Conservation (phyloP, 2,329 filamentous ascomycete genomes). For the Alternaria conjuncta region DNA sequence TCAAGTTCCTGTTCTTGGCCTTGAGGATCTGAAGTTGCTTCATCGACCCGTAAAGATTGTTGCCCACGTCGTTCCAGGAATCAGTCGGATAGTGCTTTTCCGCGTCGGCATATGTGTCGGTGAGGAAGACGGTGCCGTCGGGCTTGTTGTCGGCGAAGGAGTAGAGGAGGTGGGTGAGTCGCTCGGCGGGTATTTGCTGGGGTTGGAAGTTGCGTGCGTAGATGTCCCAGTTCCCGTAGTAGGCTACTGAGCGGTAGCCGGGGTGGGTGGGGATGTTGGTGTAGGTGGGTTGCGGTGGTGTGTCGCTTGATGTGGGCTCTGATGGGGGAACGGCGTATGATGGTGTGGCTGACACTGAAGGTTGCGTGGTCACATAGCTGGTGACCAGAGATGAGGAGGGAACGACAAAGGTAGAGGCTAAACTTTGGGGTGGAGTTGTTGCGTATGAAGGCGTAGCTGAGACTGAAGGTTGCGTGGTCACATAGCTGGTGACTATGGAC, state of each 20-base stretch:
- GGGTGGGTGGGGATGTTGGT: slow-evolving; percentile 2
- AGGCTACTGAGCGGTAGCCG: slow-evolving; percentile 58
- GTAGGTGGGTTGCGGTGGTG: background rate
- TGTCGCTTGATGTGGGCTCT: background rate
- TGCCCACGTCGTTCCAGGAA: slow-evolving; percentile 69
- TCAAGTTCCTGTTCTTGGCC: slow-evolving; percentile 76
- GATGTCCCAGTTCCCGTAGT: slow-evolving; percentile 83
- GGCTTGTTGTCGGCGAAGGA: slow-evolving; percentile 88
- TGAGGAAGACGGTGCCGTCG: slow-evolving; percentile 68
- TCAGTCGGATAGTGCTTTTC: slow-evolving; percentile 68
- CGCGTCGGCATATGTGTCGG: slow-evolving; percentile 40
- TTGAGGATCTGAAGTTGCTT: slow-evolving; percentile 81
- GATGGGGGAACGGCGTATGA: background rate
- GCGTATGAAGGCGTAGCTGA: background rate
- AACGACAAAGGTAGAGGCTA: background rate
- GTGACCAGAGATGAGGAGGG: background rate
- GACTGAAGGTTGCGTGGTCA: background rate
- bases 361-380: background rate
- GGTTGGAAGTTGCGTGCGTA: slow-evolving; percentile 87
- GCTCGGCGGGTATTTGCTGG: slow-evolving; percentile 78
- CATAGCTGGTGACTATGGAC: background rate
- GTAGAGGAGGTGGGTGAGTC: slow-evolving; percentile 88
- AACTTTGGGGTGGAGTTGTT: background rate
- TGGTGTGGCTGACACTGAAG: background rate
- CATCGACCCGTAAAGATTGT: slow-evolving; percentile 76